Evolutionary conservation across 805 yeast genomes (phyloP).

Genomic region (Cyberlindnera nakhonratchasimensis): DNA sequence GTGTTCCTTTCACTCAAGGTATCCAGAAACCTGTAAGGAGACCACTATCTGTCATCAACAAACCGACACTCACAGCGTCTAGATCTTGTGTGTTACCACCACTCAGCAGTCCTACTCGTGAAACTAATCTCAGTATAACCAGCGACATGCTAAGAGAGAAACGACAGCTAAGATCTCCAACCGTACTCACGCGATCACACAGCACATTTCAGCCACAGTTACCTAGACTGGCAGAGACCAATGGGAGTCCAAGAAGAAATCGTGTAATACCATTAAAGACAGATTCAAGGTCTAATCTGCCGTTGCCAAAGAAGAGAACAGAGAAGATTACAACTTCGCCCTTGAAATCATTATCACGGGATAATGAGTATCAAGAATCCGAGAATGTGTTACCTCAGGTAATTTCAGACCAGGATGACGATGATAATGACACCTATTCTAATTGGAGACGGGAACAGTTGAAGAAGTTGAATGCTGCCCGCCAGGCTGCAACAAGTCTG

Average conservation of each 20-base stretch:
- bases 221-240: slow-evolving; percentile 17
- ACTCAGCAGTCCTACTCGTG: slow-evolving; percentile 17
- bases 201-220: slow-evolving; percentile 25
- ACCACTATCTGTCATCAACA: slow-evolving; percentile 7
- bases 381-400: slow-evolving; percentile 9
- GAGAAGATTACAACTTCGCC: slow-evolving; percentile 27
- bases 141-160: slow-evolving; percentile 13
- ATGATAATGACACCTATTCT: slow-evolving; percentile 23
- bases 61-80: slow-evolving; percentile 16
- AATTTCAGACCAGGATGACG: slow-evolving; percentile 19
- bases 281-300: slow-evolving; percentile 14
- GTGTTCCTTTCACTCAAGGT: slow-evolving; percentile 15
- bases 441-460: slow-evolving; percentile 29
- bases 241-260: slow-evolving; percentile 14
- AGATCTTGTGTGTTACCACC: slow-evolving; percentile 16
- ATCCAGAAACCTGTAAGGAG: slow-evolving; percentile 24
- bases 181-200: slow-evolving; percentile 19
- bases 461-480: slow-evolving; percentile 22
- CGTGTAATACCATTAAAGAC: slow-evolving; percentile 19
- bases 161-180: slow-evolving; percentile 13
- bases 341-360: slow-evolving; percentile 22
- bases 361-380: slow-evolving; percentile 15
- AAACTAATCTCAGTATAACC: slow-evolving; percentile 7
- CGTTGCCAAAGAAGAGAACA: slow-evolving; percentile 4
- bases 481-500: slow-evolving; percentile 3